Conservation (phyloP, 2,329 filamentous ascomycete genomes). For the Ceratocystis colombiana region DNA sequence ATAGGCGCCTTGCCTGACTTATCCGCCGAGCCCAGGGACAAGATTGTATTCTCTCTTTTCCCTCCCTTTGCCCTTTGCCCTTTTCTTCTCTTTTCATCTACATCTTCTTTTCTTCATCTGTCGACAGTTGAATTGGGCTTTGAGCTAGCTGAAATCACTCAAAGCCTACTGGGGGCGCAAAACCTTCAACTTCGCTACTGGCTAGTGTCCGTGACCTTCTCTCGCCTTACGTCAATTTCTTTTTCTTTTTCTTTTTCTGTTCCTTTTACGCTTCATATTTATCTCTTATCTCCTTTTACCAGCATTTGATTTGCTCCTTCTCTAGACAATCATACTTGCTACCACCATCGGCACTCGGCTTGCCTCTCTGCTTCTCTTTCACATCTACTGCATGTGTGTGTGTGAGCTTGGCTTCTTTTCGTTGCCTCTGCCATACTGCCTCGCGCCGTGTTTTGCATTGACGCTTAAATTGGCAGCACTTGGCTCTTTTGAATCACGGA, state of each 20-base stretch:
- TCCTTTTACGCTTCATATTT: not conserved
- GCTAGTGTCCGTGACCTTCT: not conserved
- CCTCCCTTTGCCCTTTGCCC: not conserved
- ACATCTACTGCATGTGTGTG: not conserved
- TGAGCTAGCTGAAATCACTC: conserved; percentile 2
- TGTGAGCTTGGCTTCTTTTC: not conserved
- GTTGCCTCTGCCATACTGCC: not conserved
- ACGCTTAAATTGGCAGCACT: conserved; percentile 6
- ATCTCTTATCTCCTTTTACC: not conserved
- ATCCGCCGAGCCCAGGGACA: not conserved
- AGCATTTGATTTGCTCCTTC: not conserved
- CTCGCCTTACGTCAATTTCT: not conserved
- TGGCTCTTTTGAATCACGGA: conserved; percentile 11
- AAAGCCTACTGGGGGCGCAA: not conserved
- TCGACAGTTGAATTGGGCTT: not conserved
- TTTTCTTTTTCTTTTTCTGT: not conserved
- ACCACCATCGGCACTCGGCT: not conserved
- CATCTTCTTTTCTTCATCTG: not conserved
- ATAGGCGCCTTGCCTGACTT: not conserved
- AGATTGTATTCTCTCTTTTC: not conserved
- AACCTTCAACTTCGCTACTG: not conserved
- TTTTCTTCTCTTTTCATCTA: not conserved
- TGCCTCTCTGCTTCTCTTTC: not conserved
- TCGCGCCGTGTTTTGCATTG: conserved; percentile 10
- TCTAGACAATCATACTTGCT: conserved; percentile 8